phyloP scores from a whole-genome alignment of 1,284 basidiomycete species.

The Testicularia cyperi region DNA sequence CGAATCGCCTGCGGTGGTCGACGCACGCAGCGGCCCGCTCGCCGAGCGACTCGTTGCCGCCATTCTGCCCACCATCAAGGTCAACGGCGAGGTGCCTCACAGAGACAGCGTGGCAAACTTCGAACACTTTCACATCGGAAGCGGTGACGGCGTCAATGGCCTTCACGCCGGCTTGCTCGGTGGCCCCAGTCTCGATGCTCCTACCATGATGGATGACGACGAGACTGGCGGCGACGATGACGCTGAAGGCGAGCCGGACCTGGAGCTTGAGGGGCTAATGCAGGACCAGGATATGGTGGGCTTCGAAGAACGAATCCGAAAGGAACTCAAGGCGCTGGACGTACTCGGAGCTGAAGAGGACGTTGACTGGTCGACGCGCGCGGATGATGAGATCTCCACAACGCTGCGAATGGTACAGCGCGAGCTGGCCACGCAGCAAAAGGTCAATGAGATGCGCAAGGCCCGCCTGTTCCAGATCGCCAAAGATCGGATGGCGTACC shows the following conservation, averaged over 20 bases:
- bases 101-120: no score
- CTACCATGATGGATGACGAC: conserved; percentile 19
- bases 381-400: conserved; percentile 86
- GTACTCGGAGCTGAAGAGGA: conserved; percentile 64
- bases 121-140: no score
- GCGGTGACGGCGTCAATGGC: no score
- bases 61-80: conserved; percentile 28
- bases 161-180: no score
- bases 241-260: conserved; percentile 30
- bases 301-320: conserved; percentile 65
- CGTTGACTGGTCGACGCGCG: conserved; percentile 41
- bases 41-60: conserved; percentile 48
- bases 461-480: conserved; percentile 73
- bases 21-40: conserved; percentile 49
- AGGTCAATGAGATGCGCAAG: conserved; percentile 80
- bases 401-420: conserved; percentile 83
- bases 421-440: conserved; percentile 74
- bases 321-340: conserved; percentile 65
- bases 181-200: no score
- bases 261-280: conserved; percentile 16
- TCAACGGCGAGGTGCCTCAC: no score
- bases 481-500: conserved; percentile 82
- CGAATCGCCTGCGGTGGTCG: conserved; percentile 33
- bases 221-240: conserved; percentile 33
- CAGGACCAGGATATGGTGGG: conserved; percentile 63